Evolutionary conservation across 2,329 filamentous ascomycete species (phyloP).

Genomic region (Stachybotrys elegans): DNA sequence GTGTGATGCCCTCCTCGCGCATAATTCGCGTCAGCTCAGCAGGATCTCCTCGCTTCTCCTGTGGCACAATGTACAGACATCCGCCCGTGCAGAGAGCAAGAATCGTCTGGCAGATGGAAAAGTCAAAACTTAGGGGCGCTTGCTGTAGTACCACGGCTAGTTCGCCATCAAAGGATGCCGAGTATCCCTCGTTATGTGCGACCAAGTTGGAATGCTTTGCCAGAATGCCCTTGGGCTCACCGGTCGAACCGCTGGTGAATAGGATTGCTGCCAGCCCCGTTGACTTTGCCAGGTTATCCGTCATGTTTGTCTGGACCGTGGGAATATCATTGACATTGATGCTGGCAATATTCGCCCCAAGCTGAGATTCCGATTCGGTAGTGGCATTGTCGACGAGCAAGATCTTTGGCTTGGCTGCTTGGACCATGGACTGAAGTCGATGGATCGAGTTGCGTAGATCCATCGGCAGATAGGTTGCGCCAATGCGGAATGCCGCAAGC

Average conservation of each 20-base stretch:
- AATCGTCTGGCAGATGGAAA: neutral
- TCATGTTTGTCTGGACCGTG: neutral
- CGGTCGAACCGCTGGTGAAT: constrained; percentile 5
- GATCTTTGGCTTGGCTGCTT: neutral
- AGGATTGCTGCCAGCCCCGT: no score
- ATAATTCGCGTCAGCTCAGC: neutral
- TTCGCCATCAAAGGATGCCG: neutral
- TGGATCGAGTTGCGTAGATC: neutral
- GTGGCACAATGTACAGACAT: neutral
- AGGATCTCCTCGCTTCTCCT: neutral
- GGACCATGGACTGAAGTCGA: neutral
- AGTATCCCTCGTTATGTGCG: neutral
- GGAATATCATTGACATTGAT: neutral
- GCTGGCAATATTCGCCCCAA: neutral
- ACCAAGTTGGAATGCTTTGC: neutral
- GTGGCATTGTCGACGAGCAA: neutral
- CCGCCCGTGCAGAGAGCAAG: neutral
- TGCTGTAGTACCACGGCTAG: neutral
- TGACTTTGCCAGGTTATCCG: neutral
- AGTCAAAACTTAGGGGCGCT: neutral
- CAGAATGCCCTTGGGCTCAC: constrained; percentile 3
- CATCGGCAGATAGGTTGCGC: neutral
- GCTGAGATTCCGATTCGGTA: neutral
- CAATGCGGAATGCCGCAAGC: neutral
- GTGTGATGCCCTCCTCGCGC: neutral